These are phyloP conservation scores for Letharia columbiana DNA, from an alignment of 495 filamentous ascomycete genomes.

Conservation along the genomic window DNA sequence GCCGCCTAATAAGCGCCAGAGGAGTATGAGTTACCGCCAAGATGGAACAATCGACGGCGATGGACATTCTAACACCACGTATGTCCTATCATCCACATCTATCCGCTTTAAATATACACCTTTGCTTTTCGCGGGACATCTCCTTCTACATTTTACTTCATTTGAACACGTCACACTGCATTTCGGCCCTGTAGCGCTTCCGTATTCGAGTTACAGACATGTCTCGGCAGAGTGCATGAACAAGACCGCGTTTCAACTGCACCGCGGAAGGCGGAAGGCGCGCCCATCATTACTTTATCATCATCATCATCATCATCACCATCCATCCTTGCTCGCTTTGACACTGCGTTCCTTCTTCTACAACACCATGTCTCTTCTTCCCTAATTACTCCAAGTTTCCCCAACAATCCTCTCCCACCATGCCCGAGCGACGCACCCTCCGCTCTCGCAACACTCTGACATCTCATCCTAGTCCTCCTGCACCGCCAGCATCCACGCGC, in stretches of 20 bases:
- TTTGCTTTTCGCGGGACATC: not conserved
- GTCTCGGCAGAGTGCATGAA: slow-evolving; percentile 1
- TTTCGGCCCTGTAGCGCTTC: not conserved
- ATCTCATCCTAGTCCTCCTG: slow-evolving; percentile 33
- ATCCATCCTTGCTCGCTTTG: not conserved
- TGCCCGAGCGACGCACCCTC: slow-evolving; percentile 44
- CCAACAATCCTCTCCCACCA: slow-evolving; percentile 21
- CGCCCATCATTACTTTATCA: not conserved
- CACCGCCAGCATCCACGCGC: slow-evolving; percentile 23
- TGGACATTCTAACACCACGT: not conserved
- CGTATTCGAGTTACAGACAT: not conserved
- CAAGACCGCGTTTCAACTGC: not conserved
- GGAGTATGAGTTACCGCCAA: slow-evolving; percentile 30
- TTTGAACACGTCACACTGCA: not conserved
- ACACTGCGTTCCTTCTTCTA: not conserved
- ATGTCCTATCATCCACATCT: not conserved
- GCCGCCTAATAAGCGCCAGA: slow-evolving; percentile 38
- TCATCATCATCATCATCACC: not conserved
- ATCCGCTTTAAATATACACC: not conserved
- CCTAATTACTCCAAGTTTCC: slow-evolving; percentile 9
- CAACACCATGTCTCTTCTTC: slow-evolving; percentile 14
- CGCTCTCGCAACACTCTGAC: slow-evolving; percentile 40
- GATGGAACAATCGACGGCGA: slow-evolving; percentile 7
- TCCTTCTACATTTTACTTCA: not conserved
- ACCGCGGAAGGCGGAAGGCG: not conserved